Evolutionary conservation across 768 basidiomycete genomes (phyloP).

Genomic region (Agaricus subrufescens): DNA sequence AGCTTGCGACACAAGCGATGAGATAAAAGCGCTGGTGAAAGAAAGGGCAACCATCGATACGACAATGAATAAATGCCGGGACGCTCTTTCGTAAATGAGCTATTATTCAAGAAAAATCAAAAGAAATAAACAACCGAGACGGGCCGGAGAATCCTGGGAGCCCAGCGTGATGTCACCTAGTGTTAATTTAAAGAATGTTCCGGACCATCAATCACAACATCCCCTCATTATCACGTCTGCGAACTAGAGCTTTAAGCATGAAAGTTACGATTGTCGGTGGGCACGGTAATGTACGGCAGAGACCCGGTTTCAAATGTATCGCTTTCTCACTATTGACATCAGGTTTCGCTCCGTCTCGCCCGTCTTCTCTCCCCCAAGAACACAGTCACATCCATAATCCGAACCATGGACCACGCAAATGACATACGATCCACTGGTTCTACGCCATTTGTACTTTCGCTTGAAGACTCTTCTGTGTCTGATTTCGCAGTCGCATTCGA

Average conservation of each 20-base stretch:
- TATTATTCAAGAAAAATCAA: too few species aligned
- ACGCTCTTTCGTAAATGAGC: too few species aligned
- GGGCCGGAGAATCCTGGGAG: too few species aligned
- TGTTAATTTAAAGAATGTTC: too few species aligned
- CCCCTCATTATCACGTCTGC: background rate
- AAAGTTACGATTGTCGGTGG: conserved; percentile 50
- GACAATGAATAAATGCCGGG: too few species aligned
- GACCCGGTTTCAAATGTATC: background rate
- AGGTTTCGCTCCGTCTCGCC: conserved; percentile 31
- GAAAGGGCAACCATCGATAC: too few species aligned
- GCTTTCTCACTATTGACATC: background rate
- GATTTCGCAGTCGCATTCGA: conserved; percentile 45
- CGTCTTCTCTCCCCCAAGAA: conserved; percentile 39
- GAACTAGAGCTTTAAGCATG: conserved; percentile 16
- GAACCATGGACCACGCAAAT: conserved; percentile 37
- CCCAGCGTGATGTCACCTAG: too few species aligned
- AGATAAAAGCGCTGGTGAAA: too few species aligned
- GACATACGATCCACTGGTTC: conserved; percentile 41
- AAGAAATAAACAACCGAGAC: too few species aligned
- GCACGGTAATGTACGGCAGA: conserved; percentile 28
- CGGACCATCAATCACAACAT: too few species aligned
- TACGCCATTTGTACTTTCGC: conserved; percentile 47
- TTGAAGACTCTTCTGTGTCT: conserved; percentile 44
- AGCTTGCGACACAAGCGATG: too few species aligned
- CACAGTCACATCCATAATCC: conserved; percentile 52